Evolutionary conservation across 192 early-diverging fungal species (phyloP).

Genomic region (Coemansia sp.): DNA sequence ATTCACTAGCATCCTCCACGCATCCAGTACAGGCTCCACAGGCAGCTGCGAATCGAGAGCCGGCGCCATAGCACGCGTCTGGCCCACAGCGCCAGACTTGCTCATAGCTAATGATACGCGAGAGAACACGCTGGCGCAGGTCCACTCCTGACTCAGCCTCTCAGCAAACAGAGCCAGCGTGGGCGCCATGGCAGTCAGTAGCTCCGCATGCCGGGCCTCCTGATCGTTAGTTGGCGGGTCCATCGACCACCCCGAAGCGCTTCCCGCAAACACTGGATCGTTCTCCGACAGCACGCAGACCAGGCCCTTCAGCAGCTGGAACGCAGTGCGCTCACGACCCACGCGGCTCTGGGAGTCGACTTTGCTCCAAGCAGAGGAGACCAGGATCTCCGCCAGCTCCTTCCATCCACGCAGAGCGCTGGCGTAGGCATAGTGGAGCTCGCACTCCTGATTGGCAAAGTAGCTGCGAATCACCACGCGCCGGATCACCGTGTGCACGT

Average conservation of each 20-base stretch:
- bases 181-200: constrained; percentile 36
- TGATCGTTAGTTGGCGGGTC: constrained; percentile 28
- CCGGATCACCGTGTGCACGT: constrained; percentile 57
- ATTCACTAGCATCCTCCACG: constrained; percentile 58
- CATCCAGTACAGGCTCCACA: constrained; percentile 55
- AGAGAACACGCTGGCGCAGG: constrained; percentile 30
- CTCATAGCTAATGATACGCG: constrained; percentile 33
- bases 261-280: constrained; percentile 20
- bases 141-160: constrained; percentile 42
- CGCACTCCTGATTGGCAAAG: constrained; percentile 69
- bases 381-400: constrained; percentile 70
- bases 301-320: constrained; percentile 66
- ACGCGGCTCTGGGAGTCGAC: constrained; percentile 63
- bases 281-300: constrained; percentile 53
- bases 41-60: constrained; percentile 56
- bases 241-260: constrained; percentile 16
- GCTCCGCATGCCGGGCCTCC: constrained; percentile 38
- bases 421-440: constrained; percentile 65
- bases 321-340: constrained; percentile 54
- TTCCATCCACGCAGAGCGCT: constrained; percentile 80
- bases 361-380: constrained; percentile 57
- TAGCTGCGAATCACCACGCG: constrained; percentile 64
- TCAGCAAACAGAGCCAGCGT: constrained; percentile 41
- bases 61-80: constrained; percentile 37
- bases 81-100: constrained; percentile 39